Percentiles rank a stretch among this genome's conserved stretches.
Evolutionary conservation across 495 filamentous ascomycete genomes (phyloP).

Genomic region (Xylaria intraflava): DNA sequence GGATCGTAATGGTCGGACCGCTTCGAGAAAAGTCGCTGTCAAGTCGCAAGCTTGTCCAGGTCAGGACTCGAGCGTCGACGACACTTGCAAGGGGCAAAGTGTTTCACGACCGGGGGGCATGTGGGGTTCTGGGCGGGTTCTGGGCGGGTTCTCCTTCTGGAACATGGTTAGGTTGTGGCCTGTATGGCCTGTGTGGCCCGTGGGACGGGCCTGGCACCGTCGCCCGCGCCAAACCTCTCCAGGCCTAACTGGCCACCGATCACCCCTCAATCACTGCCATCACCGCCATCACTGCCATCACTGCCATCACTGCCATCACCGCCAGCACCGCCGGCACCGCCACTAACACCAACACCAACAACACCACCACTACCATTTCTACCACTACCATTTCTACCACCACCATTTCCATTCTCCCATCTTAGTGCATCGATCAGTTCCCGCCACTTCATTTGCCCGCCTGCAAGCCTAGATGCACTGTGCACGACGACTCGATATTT

Average conservation of each 20-base stretch:
- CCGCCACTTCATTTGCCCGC: not conserved
- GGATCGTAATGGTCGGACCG: conserved; percentile 13
- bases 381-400: not conserved
- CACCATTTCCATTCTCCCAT: not conserved
- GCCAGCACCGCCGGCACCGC: not conserved
- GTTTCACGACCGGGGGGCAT: conserved; percentile 24
- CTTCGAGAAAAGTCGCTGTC: conserved; percentile 19
- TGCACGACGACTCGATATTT: not conserved
- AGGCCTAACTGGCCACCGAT: not conserved
- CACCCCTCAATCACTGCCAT: not conserved
- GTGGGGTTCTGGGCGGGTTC: not conserved
- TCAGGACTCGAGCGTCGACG: conserved; percentile 22
- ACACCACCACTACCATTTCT: not conserved
- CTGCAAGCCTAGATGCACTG: not conserved
- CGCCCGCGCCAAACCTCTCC: not conserved
- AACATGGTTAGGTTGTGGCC: not conserved
- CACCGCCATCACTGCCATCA: not conserved
- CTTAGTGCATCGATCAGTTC: no score
- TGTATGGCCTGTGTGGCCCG: not conserved
- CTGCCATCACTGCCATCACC: not conserved
- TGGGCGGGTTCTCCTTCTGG: not conserved
- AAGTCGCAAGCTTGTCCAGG: conserved; percentile 19
- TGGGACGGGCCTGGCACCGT: not conserved
- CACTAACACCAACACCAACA: not conserved
- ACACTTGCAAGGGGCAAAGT: conserved; percentile 28